Percentiles rank a stretch among this genome's conserved stretches.
phyloP scores from a whole-genome alignment of 805 yeast genomes.

The Saccharomyces cerevisiae region DNA sequence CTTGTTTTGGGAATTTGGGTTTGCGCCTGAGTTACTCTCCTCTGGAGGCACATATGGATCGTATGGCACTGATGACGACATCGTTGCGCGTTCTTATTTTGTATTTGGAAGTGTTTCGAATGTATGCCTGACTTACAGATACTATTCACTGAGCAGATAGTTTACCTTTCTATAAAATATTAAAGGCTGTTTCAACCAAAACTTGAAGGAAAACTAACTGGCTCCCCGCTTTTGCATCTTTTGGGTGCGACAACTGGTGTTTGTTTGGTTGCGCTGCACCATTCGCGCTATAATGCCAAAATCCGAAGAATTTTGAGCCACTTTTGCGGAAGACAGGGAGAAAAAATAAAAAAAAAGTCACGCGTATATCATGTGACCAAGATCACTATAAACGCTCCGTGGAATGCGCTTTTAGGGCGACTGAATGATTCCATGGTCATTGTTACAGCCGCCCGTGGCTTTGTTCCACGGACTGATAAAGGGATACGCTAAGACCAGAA shows the following conservation, averaged over 20 bases:
- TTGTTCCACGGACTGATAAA: neutral
- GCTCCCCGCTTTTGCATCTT: neutral
- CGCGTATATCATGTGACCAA: neutral
- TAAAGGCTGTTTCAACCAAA: neutral
- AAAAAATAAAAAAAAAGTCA: neutral
- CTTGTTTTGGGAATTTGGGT: constrained; percentile 33
- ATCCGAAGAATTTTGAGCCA: neutral
- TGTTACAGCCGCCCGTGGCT: neutral
- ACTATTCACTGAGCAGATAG: neutral
- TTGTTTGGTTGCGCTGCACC: neutral
- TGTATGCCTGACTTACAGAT: neutral
- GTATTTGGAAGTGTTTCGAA: neutral
- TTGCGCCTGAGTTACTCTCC: constrained; percentile 21
- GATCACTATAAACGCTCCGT: neutral
- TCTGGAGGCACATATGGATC: constrained; percentile 77
- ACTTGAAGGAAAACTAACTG: neutral
- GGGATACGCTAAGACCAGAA: neutral
- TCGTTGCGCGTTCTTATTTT: constrained; percentile 15
- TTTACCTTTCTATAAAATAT: neutral
- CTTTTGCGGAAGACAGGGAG: neutral
- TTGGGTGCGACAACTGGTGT: neutral
- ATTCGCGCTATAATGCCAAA: neutral
- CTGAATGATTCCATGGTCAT: neutral
- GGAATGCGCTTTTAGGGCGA: neutral
- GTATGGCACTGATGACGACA: constrained; percentile 77